Evolutionary conservation across 2,329 filamentous ascomycete genomes (phyloP).

Genomic region (Phialemonium atrogriseum): DNA sequence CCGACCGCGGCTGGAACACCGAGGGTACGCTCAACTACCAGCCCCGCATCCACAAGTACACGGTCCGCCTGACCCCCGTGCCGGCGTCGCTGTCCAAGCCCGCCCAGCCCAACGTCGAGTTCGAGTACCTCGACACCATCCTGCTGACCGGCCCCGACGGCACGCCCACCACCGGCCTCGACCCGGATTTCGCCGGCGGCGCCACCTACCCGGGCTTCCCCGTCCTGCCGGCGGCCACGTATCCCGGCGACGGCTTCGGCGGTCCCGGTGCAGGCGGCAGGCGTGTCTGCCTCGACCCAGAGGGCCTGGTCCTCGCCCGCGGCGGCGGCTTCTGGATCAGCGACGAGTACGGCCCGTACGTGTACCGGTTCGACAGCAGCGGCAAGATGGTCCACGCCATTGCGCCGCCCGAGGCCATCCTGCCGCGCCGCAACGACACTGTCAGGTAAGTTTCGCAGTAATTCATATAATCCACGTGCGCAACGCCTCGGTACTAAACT

Average conservation of each 20-base stretch:
- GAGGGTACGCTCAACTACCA: slow-evolving; percentile 62
- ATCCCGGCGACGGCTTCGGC: slow-evolving; percentile 60
- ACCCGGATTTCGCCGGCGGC: slow-evolving; percentile 46
- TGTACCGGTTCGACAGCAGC: slow-evolving; percentile 53
- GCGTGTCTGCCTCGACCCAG: slow-evolving; percentile 53
- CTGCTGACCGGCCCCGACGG: slow-evolving; percentile 56
- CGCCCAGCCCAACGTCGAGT: slow-evolving; percentile 49
- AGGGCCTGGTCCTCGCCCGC: slow-evolving; percentile 54
- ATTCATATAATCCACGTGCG: too few species aligned
- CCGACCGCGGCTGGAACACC: slow-evolving; percentile 68
- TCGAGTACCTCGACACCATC: slow-evolving; percentile 57
- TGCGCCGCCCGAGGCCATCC: slow-evolving; percentile 53
- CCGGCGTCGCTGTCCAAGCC: slow-evolving; percentile 43
- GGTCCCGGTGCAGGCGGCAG: slow-evolving; percentile 48
- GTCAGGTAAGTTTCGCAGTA: slow-evolving; percentile 19
- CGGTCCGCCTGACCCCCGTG: slow-evolving; percentile 47
- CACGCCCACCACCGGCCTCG: slow-evolving; percentile 54
- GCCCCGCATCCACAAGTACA: slow-evolving; percentile 59
- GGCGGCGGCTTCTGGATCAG: slow-evolving; percentile 60
- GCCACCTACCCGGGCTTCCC: slow-evolving; percentile 50
- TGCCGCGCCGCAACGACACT: slow-evolving; percentile 54
- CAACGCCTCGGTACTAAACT: too few species aligned
- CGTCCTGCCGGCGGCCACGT: slow-evolving; percentile 53
- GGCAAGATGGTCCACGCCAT: slow-evolving; percentile 58
- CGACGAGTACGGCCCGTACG: slow-evolving; percentile 64